phyloP scores from a whole-genome alignment of 345 rosid genomes.

The Barbarea vulgaris region DNA sequence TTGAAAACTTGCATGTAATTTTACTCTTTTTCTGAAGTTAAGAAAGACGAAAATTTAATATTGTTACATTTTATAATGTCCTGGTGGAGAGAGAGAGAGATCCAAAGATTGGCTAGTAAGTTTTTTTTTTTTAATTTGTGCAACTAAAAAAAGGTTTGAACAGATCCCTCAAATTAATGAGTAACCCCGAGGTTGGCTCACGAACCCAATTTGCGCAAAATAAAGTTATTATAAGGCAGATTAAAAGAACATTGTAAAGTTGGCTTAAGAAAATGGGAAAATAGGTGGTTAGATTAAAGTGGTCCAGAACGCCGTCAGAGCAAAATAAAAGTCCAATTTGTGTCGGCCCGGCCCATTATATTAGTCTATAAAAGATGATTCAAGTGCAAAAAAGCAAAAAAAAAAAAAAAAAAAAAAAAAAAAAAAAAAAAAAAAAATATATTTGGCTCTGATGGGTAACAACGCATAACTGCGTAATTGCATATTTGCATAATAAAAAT shows the following conservation, averaged over 20 bases:
- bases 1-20: neutral
- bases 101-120: neutral
- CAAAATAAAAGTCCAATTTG: slow-evolving; percentile 7
- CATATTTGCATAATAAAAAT: no score
- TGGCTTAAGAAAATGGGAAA: slow-evolving; percentile 6
- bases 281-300: neutral
- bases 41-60: neutral
- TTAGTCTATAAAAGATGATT: neutral
- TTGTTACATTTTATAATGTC: neutral
- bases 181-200: slow-evolving; percentile 7
- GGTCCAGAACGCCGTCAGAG: slow-evolving; percentile 37
- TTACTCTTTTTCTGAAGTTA: neutral
- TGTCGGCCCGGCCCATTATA: slow-evolving; percentile 32
- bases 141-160: neutral
- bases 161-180: slow-evolving; percentile 25
- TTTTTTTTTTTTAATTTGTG: neutral
- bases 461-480: no score
- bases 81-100: neutral
- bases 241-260: neutral
- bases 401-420: no score
- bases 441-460: no score
- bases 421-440: no score
- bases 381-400: neutral
- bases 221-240: neutral
- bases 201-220: slow-evolving; percentile 14